Percentiles rank a stretch among this genome's conserved stretches.
Evolutionary conservation across 208 protist species (phyloP).

Genomic region (Leishmania lainsoni): DNA sequence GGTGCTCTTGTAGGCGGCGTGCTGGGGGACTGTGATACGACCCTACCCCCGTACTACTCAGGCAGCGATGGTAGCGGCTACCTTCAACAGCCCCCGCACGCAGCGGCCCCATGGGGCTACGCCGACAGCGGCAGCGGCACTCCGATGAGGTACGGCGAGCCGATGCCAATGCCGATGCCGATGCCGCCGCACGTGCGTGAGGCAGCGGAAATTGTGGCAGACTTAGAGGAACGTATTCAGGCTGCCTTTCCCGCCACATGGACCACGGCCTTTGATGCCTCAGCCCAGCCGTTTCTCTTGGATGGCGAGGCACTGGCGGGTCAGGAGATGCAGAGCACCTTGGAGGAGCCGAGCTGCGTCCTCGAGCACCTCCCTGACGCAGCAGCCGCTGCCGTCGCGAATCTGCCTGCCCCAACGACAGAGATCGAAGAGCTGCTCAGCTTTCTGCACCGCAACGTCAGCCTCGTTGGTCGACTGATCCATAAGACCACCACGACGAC

Average conservation of each 20-base stretch:
- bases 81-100: not conserved
- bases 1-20: not conserved
- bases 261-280: conserved; percentile 11
- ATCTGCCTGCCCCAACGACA: conserved; percentile 31
- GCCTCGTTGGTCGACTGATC: conserved; percentile 39
- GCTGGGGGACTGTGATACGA: conserved; percentile 4
- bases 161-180: not conserved
- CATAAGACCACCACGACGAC: conserved; percentile 40
- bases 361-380: conserved; percentile 9
- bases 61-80: not conserved
- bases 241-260: conserved; percentile 42
- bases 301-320: conserved; percentile 10
- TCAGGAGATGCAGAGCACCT: not conserved
- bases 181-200: conserved; percentile 23
- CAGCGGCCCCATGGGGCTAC: not conserved
- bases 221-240: conserved; percentile 53
- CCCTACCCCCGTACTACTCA: not conserved
- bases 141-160: conserved; percentile 7
- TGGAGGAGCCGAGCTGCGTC: conserved; percentile 5
- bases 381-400: not conserved
- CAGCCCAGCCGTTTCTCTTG: conserved; percentile 4
- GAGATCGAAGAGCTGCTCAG: conserved; percentile 63
- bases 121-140: not conserved
- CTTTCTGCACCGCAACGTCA: conserved; percentile 44
- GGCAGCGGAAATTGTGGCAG: conserved; percentile 34